A percentile compares a stretch with the other conserved stretches of the same genome.
Evolutionary conservation across 441 rosid species (phyloP).

Genomic region (Capsella rubella): DNA sequence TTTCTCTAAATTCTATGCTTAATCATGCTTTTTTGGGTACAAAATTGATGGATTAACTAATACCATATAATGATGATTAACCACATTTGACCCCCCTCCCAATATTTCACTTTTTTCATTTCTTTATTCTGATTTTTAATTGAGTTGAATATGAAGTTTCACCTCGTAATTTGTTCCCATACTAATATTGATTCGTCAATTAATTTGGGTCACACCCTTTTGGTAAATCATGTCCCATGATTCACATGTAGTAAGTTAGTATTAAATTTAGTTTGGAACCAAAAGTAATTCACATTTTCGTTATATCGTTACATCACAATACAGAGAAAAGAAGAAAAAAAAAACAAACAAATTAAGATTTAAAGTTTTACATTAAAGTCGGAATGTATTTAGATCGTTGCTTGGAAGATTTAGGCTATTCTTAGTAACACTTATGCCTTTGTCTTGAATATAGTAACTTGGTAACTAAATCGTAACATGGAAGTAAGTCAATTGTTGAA

Average conservation of each 20-base stretch:
- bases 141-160: conserved; percentile 38
- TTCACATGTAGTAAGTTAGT: conserved; percentile 10
- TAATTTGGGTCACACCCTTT: neutral
- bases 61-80: conserved; percentile 42
- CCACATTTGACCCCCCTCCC: conserved; percentile 38
- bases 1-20: conserved; percentile 45
- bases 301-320: neutral
- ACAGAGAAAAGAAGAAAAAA: too few species aligned
- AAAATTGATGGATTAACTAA: conserved; percentile 47
- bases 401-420: neutral
- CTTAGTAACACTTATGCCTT: neutral
- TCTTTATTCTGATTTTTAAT: conserved; percentile 22
- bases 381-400: neutral
- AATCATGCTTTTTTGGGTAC: conserved; percentile 48
- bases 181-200: neutral
- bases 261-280: neutral
- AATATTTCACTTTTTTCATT: conserved; percentile 29
- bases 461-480: neutral
- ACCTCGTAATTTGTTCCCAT: conserved; percentile 45
- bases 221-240: conserved; percentile 6
- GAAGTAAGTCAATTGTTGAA: neutral
- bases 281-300: neutral
- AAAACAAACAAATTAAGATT: too few species aligned
- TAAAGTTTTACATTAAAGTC: neutral
- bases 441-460: neutral